A percentile compares a stretch with the other conserved stretches of the same genome.
Evolutionary conservation across 495 filamentous ascomycete genomes (phyloP).

Genomic region (Podospora didyma): DNA sequence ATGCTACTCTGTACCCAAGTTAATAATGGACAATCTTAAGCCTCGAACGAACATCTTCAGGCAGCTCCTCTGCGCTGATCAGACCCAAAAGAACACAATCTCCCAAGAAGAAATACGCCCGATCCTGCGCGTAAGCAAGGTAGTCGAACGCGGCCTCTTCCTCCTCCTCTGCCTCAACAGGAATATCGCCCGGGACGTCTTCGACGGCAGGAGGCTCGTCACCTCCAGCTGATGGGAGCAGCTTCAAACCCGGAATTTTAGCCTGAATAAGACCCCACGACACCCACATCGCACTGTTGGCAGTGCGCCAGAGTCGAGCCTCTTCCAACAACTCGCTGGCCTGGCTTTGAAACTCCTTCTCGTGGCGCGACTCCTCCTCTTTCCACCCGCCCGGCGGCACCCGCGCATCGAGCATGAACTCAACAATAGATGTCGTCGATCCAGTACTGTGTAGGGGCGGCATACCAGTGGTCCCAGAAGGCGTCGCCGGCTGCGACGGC

Average conservation of each 20-base stretch:
- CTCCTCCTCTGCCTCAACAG: constrained; percentile 24
- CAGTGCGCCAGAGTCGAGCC: constrained; percentile 76
- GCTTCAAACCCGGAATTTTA: constrained; percentile 60
- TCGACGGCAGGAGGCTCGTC: constrained; percentile 12
- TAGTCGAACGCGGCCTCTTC: constrained; percentile 76
- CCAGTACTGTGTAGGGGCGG: constrained; percentile 24
- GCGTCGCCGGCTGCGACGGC: constrained; percentile 14
- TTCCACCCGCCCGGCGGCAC: constrained; percentile 52
- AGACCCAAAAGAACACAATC: constrained; percentile 74
- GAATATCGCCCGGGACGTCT: no score
- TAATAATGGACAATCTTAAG: constrained; percentile 60
- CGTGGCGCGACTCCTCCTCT: constrained; percentile 56
- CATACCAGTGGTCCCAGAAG: constrained; percentile 9
- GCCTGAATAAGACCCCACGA: constrained; percentile 97
- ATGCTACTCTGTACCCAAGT: no score
- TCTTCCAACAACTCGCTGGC: constrained; percentile 69
- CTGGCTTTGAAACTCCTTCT: constrained; percentile 58
- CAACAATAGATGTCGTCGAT: constrained; percentile 44
- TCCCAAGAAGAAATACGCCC: constrained; percentile 89
- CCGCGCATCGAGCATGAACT: constrained; percentile 69
- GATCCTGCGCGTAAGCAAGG: constrained; percentile 82
- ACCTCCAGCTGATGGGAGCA: neutral
- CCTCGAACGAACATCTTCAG: constrained; percentile 50
- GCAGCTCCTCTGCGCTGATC: constrained; percentile 68
- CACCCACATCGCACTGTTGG: constrained; percentile 87